A percentile compares a stretch with the other conserved stretches of the same genome.
These are phyloP conservation scores for Mycena rosella DNA, from an alignment of 768 basidiomycete species.

Conservation along the genomic window DNA sequence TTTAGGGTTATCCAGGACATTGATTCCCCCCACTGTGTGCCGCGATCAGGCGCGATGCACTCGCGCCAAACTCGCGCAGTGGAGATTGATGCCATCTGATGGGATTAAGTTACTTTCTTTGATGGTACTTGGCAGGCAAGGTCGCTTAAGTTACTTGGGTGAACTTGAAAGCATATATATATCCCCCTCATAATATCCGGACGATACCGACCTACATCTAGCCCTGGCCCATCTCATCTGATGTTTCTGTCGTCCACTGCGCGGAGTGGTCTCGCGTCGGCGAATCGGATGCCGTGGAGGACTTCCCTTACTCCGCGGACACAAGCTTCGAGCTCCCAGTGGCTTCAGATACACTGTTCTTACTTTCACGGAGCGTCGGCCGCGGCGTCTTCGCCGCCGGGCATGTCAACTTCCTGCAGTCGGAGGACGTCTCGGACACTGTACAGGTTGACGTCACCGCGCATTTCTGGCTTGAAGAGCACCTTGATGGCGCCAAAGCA, in stretches of 20 bases:
- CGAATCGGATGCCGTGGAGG: background rate
- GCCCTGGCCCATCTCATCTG: conserved; percentile 17
- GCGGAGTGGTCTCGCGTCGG: conserved; percentile 1
- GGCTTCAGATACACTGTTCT: conserved; percentile 44
- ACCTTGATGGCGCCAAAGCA: conserved; percentile 42
- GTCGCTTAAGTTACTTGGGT: no score
- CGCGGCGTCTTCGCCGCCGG: conserved; percentile 37
- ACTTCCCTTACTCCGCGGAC: conserved; percentile 11
- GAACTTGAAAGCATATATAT: no score
- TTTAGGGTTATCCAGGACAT: no score
- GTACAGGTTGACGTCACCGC: conserved; percentile 44
- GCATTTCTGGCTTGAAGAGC: conserved; percentile 37
- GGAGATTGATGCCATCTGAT: no score
- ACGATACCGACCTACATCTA: no score
- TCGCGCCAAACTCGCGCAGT: no score
- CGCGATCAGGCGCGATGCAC: no score
- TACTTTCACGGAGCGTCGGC: conserved; percentile 40
- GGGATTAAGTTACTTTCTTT: no score
- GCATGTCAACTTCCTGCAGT: conserved; percentile 40
- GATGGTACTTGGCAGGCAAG: no score
- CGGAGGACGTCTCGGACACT: conserved; percentile 30
- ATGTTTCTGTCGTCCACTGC: conserved; percentile 10
- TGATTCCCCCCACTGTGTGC: no score
- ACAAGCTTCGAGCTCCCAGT: conserved; percentile 43
- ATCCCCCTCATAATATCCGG: no score